Evolutionary conservation across 225 moss, liverwort and hornwort species (phyloP), one percentile per base, ranked within the genome.

Genomic region (Anthoceros angustus): DNA sequence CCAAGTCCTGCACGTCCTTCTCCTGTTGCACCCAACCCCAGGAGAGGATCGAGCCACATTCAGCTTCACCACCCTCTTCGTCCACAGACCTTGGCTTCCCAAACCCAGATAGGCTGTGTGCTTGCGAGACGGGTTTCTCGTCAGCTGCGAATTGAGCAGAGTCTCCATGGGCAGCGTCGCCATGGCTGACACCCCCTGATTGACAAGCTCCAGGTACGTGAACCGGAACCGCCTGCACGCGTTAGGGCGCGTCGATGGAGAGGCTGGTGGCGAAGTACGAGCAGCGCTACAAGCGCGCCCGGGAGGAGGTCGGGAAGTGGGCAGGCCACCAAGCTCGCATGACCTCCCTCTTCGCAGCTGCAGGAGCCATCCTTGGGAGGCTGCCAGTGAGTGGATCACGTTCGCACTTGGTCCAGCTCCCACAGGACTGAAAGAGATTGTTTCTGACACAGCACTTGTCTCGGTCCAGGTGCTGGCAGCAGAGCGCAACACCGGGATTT

Each of bases 181-280:
- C 32, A 32, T 32, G 32, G 32, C 32, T 32, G 32, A 32, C 32
- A 1, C 1, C 32, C 32, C 2, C 32, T 32, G 32, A 32, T 32
- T 32, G 32, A 4, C 32, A 32, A 4, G 32, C 32, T 32, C 32
- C 32, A 32, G 32, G 32, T 32, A 4, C 32, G 32, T 4, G 0
- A 55, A 1, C 16, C 23, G 18, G 14, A 55, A 12, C 12, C 18
- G 14, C 1, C 18, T 23, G 5, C 18, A 12, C n/a, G 55, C 55
- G 23, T 9, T 20, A 7, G 18, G n/a, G 23, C n/a, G 16, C 14
- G 0, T 18, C 6, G 65, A 89, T 89, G 89, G 93, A 89, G 61
- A 80, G 89, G 39, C 72, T 93, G 42, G 80, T 93, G 69, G 81
- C 82, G 74, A 89, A 86, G 70, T 93, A 80, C 63, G 87, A 89